Evolutionary conservation across 139 green algal species (phyloP).

Genomic region (Diplosphaera chodatii): DNA sequence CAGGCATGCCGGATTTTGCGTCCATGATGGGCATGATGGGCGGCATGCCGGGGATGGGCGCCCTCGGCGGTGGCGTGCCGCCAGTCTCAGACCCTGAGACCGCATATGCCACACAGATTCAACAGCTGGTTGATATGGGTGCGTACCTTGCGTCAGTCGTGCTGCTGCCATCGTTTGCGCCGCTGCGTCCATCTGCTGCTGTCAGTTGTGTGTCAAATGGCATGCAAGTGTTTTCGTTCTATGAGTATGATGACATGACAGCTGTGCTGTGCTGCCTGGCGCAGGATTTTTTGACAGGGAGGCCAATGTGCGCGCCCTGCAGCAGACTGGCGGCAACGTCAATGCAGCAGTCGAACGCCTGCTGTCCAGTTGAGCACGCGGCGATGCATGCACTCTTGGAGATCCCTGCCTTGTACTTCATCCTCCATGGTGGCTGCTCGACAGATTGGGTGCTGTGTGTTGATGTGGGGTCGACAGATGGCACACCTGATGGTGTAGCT

Average conservation of each 20-base stretch:
- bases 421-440: too few species aligned
- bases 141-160: too few species aligned
- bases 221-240: too few species aligned
- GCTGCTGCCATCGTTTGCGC: too few species aligned
- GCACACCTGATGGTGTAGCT: too few species aligned
- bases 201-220: too few species aligned
- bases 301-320: slow-evolving; percentile 55
- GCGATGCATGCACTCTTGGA: neutral
- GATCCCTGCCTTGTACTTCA: too few species aligned
- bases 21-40: slow-evolving; percentile 12
- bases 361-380: slow-evolving; percentile 33
- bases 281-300: slow-evolving; percentile 89
- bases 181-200: too few species aligned
- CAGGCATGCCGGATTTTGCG: slow-evolving; percentile 14
- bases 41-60: slow-evolving; percentile 9
- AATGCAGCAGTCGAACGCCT: slow-evolving; percentile 83
- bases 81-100: slow-evolving; percentile 63
- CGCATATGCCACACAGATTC: slow-evolving; percentile 76
- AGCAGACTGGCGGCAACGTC: slow-evolving; percentile 79
- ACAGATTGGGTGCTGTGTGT: too few species aligned
- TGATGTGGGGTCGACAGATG: too few species aligned
- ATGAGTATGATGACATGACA: too few species aligned
- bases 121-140: slow-evolving; percentile 59
- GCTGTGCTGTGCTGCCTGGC: slow-evolving; percentile 22
- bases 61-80: slow-evolving; percentile 11